These are phyloP conservation scores for Solanum aculeatissimum DNA, from an alignment of 305 asterid species.

Conservation along the genomic window DNA sequence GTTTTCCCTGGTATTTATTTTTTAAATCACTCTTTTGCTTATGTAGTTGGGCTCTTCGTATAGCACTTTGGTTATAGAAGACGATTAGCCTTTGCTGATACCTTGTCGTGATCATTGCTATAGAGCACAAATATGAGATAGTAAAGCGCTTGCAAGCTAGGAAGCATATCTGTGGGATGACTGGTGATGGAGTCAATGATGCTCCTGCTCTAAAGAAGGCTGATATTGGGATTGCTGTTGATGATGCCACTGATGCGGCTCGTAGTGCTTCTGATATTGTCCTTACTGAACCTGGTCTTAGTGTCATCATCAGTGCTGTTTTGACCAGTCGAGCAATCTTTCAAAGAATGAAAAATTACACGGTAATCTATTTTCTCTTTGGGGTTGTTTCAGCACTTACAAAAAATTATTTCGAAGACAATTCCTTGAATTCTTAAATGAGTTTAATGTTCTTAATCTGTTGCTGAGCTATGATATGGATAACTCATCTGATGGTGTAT, in stretches of 20 bases:
- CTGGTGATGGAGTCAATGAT: conserved; percentile 98
- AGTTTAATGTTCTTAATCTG: background rate
- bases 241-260: conserved; percentile 99
- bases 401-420: background rate
- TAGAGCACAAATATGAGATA: conserved; percentile 96
- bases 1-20: conserved; percentile 79
- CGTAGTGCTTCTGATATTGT: conserved; percentile 99
- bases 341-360: conserved; percentile 98
- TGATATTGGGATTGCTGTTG: conserved; percentile 97
- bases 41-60: background rate
- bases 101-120: conserved; percentile 10
- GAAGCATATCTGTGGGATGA: conserved; percentile 98
- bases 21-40: background rate
- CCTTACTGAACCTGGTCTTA: conserved; percentile 97
- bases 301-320: conserved; percentile 96
- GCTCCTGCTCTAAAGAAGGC: conserved; percentile 99
- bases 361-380: conserved; percentile 29
- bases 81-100: conserved; percentile 1
- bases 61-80: background rate
- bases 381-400: background rate
- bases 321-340: conserved; percentile 97
- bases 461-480: background rate
- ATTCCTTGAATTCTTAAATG: background rate
- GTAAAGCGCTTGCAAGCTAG: conserved; percentile 98
- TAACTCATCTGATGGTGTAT: background rate